Evolutionary conservation across 1,284 basidiomycete genomes (phyloP).

Genomic region (Naganishia sp.): DNA sequence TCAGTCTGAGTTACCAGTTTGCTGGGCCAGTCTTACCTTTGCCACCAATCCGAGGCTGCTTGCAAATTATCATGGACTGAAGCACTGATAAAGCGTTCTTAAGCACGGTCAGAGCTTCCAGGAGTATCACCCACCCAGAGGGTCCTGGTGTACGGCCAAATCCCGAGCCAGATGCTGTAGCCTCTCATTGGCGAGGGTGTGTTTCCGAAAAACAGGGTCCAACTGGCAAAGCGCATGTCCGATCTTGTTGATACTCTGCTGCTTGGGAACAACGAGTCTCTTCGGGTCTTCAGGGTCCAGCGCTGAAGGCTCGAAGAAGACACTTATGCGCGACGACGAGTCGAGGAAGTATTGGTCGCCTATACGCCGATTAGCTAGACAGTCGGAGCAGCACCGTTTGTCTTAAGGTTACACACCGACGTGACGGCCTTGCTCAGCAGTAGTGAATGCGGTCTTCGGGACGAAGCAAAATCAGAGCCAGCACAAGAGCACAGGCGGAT

Average conservation of each 20-base stretch:
- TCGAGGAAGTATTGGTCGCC: slow-evolving; percentile 91
- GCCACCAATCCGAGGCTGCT: slow-evolving; percentile 84
- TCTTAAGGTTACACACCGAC: slow-evolving; percentile 35
- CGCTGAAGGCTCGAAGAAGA: slow-evolving; percentile 51
- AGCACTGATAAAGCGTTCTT: slow-evolving; percentile 60
- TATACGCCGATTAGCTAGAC: slow-evolving; percentile 47
- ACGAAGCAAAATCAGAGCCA: not conserved
- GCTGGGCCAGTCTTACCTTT: slow-evolving; percentile 61
- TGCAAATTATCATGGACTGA: slow-evolving; percentile 93
- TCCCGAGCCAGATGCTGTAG: slow-evolving; percentile 69
- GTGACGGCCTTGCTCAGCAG: slow-evolving; percentile 64
- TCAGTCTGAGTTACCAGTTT: not conserved
- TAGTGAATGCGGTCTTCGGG: slow-evolving; percentile 80
- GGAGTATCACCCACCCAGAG: slow-evolving; percentile 62
- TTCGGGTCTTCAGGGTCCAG: slow-evolving; percentile 39
- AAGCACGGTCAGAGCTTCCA: not conserved
- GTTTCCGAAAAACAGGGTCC: slow-evolving; percentile 74
- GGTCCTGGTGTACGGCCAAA: slow-evolving; percentile 76
- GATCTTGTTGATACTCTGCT: slow-evolving; percentile 60
- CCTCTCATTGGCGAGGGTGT: slow-evolving; percentile 73
- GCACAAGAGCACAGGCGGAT: no score
- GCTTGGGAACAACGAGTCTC: slow-evolving; percentile 72
- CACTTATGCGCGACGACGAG: slow-evolving; percentile 74
- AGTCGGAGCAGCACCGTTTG: not conserved
- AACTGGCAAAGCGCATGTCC: slow-evolving; percentile 72